Evolutionary conservation across 768 basidiomycete species (phyloP), one percentile per base, ranked within the genome.

Genomic region (Mycena floridula): DNA sequence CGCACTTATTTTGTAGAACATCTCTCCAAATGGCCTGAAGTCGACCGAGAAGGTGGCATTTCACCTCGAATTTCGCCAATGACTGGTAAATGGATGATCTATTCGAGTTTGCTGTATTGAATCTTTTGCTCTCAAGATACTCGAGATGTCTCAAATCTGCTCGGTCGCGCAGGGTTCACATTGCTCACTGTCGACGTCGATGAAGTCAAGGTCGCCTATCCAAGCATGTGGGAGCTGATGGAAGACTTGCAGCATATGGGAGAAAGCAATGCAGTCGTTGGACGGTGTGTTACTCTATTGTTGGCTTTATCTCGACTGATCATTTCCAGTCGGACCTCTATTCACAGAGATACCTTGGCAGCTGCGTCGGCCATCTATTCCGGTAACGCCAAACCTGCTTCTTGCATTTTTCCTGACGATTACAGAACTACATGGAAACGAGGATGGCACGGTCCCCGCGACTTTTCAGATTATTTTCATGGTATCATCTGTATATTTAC

Each of bases 51-150:
- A 61, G 96, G 96, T 6, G 96, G 96, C 1, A 86, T 99, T 43
- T 93, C 93, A n/a, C 93, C 94, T 5, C 87, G 91, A 46, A 65
- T 99, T 26, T 98, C 95, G 1, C 96, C 96, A 1, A 98, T 99
- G 96, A 93, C 94, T 49, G 89, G 94, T 92, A 46, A 24, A 73
- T 53, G n/a, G n/a, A n/a, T n/a, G n/a, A 30, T 40, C 40, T 21
- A 26, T 42, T 23, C 25, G n/a, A n/a, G n/a, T n/a, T n/a, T n/a
- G n/a, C n/a, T n/a, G n/a, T n/a, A n/a, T n/a, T 46, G 36, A 43
- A n/a, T 16, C 36, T 26, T 35, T 38, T 30, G 49, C n/a, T 18
- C 22, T 16, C 11, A 45, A 96, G 95, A 96, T 57, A 91, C 89
- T 1, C 81, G 87, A 47, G 93, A 96, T 57, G 78, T 98, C 43